These are phyloP conservation scores for Malassezia yamatoensis DNA, from an alignment of 1,284 basidiomycete species.

Conservation along the genomic window DNA sequence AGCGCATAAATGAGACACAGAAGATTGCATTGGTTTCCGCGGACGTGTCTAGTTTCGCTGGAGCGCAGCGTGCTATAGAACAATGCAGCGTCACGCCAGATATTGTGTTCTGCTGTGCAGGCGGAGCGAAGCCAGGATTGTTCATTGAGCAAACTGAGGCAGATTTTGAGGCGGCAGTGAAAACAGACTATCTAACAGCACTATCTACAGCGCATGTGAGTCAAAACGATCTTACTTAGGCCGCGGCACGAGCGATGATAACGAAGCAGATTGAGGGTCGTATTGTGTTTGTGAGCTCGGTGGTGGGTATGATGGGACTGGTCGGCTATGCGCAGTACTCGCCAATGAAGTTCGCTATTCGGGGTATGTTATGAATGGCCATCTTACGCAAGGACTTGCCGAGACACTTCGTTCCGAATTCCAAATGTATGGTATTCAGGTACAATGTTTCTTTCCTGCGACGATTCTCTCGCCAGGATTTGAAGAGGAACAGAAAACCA, in stretches of 20 bases:
- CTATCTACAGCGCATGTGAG: slow-evolving; percentile 69
- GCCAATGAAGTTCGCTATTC: slow-evolving; percentile 77
- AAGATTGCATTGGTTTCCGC: slow-evolving; percentile 25
- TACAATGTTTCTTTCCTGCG: slow-evolving; percentile 77
- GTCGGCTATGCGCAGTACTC: slow-evolving; percentile 76
- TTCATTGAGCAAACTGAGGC: slow-evolving; percentile 62
- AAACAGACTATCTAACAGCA: slow-evolving; percentile 52
- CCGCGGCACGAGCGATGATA: slow-evolving; percentile 63
- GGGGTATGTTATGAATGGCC: slow-evolving; percentile 55
- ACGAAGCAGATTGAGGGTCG: slow-evolving; percentile 56
- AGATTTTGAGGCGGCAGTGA: slow-evolving; percentile 53
- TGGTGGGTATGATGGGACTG: slow-evolving; percentile 70
- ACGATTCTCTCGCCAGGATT: slow-evolving; percentile 76
- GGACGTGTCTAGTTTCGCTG: slow-evolving; percentile 39
- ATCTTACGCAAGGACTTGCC: slow-evolving; percentile 59
- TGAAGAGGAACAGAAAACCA: slow-evolving; percentile 67
- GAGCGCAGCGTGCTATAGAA: slow-evolving; percentile 22
- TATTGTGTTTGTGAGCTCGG: slow-evolving; percentile 71
- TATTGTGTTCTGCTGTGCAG: slow-evolving; percentile 64
- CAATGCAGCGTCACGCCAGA: slow-evolving; percentile 55
- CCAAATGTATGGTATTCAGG: slow-evolving; percentile 64
- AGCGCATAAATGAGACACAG: slow-evolving; percentile 17
- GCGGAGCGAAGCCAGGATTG: slow-evolving; percentile 59
- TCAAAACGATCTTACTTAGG: slow-evolving; percentile 47
- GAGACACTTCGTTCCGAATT: slow-evolving; percentile 76